These are phyloP conservation scores for Grosmannia clavigera DNA, from an alignment of 2,329 filamentous ascomycete genomes.

Conservation along the genomic window DNA sequence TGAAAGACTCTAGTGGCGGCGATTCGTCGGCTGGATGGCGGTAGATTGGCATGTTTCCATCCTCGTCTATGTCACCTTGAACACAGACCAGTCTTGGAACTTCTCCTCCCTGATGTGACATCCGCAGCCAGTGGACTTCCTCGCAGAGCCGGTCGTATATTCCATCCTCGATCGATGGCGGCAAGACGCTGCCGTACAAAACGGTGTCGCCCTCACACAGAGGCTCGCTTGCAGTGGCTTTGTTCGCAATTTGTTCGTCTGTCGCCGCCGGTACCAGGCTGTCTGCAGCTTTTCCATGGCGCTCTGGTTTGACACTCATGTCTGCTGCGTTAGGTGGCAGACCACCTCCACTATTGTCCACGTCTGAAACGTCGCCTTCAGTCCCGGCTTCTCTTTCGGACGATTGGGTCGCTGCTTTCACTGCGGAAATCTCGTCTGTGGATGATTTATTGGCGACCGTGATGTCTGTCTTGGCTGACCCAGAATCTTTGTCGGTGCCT, in stretches of 20 bases:
- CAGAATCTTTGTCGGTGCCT: no score
- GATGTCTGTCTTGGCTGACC: no score
- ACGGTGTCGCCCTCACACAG: slow-evolving; percentile 75
- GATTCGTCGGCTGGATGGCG: slow-evolving; percentile 87
- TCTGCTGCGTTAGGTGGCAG: neutral
- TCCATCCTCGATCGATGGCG: slow-evolving; percentile 37
- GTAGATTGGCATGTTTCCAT: slow-evolving; percentile 79
- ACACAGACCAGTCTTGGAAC: slow-evolving; percentile 87
- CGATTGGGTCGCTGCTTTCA: no score
- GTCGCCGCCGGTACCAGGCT: neutral
- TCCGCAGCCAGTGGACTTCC: slow-evolving; percentile 79
- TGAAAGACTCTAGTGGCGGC: slow-evolving; percentile 64
- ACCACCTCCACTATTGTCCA: neutral
- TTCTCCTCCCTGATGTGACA: slow-evolving; percentile 84
- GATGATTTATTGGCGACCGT: no score
- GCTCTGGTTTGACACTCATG: no score
- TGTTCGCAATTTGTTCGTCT: neutral
- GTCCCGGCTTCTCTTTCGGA: no score
- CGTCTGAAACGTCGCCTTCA: neutral
- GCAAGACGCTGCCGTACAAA: slow-evolving; percentile 58
- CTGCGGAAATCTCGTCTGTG: neutral
- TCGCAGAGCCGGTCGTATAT: slow-evolving; percentile 58
- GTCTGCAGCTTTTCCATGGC: neutral
- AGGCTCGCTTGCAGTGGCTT: slow-evolving; percentile 25
- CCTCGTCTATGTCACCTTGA: slow-evolving; percentile 57